Conservation (phyloP, 2,329 filamentous ascomycete genomes). For the Cercospora zeae-maydis region DNA sequence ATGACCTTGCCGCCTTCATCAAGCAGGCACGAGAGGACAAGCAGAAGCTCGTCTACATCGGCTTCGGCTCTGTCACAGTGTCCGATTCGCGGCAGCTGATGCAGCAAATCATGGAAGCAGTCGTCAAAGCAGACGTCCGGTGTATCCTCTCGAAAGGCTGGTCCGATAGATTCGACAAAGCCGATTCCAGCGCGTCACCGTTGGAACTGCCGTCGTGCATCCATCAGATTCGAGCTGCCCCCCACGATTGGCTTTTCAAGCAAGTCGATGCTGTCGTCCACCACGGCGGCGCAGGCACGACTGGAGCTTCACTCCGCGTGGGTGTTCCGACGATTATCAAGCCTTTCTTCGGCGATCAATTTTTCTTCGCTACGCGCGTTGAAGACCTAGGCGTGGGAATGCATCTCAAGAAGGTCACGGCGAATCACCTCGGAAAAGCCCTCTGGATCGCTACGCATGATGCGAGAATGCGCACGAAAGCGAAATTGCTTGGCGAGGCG, state of each 20-base stretch:
- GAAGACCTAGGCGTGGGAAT: constrained; percentile 93
- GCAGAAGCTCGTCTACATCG: constrained; percentile 94
- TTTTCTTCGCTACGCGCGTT: constrained; percentile 86
- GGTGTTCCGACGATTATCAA: constrained; percentile 92
- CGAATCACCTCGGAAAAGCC: constrained; percentile 77
- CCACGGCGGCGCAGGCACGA: constrained; percentile 92
- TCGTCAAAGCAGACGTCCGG: constrained; percentile 84
- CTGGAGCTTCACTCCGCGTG: constrained; percentile 84
- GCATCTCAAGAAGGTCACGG: constrained; percentile 82
- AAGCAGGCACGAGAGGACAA: constrained; percentile 71
- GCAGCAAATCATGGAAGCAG: constrained; percentile 86
- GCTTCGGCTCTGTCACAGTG: constrained; percentile 94
- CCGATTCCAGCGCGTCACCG: constrained; percentile 54
- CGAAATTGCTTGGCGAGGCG: constrained; percentile 73
- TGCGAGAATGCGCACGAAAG: constrained; percentile 87
- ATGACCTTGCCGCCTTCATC: constrained; percentile 77
- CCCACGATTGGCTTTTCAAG: constrained; percentile 93
- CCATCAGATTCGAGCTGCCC: constrained; percentile 80
- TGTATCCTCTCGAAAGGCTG: constrained; percentile 96
- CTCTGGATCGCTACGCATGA: constrained; percentile 89
- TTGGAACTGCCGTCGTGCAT: constrained; percentile 75
- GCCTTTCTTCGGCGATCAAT: constrained; percentile 97
- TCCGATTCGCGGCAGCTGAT: constrained; percentile 85
- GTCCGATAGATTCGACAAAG: constrained; percentile 74
- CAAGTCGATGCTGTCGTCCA: constrained; percentile 94